Evolutionary conservation across 805 yeast genomes (phyloP).

Genomic region (Saccharomycopsis fodiens): DNA sequence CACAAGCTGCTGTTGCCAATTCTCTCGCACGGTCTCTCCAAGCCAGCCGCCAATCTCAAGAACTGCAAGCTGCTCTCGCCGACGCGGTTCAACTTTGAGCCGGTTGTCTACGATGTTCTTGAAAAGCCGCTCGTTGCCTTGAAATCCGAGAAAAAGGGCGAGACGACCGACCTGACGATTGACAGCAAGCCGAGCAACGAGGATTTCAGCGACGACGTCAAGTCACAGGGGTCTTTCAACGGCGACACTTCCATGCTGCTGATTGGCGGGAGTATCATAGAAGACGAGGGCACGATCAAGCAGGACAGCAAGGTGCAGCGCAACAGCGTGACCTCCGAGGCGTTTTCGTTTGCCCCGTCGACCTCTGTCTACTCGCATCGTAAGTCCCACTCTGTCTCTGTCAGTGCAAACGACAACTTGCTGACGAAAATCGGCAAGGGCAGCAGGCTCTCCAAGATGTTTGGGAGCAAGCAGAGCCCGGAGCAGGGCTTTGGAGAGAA

Average conservation of each 20-base stretch:
- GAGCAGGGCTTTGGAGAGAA: not conserved
- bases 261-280: constrained; percentile 1
- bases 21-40: not conserved
- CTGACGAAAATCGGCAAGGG: constrained; percentile 2
- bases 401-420: constrained; percentile 11
- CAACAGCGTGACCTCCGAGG: not conserved
- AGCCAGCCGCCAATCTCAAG: not conserved
- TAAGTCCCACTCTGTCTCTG: constrained; percentile 17
- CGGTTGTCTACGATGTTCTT: constrained; percentile 16
- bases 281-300: not conserved
- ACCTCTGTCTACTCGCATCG: constrained; percentile 2
- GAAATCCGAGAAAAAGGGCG: constrained; percentile 4
- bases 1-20: constrained; percentile 15
- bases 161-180: not conserved
- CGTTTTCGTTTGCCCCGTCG: not conserved
- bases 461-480: not conserved
- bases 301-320: not conserved
- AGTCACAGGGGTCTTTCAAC: constrained; percentile 3
- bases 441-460: constrained; percentile 8
- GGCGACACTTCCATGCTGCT: constrained; percentile 11
- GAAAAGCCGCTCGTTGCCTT: constrained; percentile 13
- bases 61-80: constrained; percentile 12
- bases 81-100: constrained; percentile 20
- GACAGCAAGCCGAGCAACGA: constrained; percentile 3
- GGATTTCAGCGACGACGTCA: constrained; percentile 2